A percentile compares a stretch with the other conserved stretches of the same genome.
Conservation (phyloP, 805 yeast species). For the Kazachstania viticola region DNA sequence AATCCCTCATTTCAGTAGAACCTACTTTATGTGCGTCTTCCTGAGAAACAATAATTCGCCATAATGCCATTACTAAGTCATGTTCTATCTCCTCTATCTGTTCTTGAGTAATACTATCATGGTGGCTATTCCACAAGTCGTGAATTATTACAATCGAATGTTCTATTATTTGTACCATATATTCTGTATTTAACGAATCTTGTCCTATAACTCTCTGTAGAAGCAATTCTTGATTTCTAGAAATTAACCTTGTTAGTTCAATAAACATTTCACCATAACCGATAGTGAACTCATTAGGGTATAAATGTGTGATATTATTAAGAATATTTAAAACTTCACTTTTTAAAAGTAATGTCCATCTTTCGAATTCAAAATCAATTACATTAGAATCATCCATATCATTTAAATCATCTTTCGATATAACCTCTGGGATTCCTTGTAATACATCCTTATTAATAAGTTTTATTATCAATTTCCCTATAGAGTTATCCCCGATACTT, state of each 20-base stretch:
- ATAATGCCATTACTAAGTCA: conserved; percentile 39
- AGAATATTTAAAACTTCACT: conserved; percentile 37
- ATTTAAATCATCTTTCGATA: conserved; percentile 17
- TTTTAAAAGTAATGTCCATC: conserved; percentile 25
- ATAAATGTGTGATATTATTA: conserved; percentile 29
- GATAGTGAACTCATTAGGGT: conserved; percentile 9
- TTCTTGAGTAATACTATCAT: conserved; percentile 7
- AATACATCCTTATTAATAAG: conserved; percentile 12
- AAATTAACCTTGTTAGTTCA: conserved; percentile 18
- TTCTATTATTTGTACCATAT: conserved; percentile 12
- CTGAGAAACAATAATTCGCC: conserved; percentile 37
- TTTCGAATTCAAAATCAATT: conserved; percentile 14
- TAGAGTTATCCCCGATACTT: conserved; percentile 18
- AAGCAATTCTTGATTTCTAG: conserved; percentile 26
- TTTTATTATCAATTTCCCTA: conserved; percentile 13
- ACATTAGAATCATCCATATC: conserved; percentile 1
- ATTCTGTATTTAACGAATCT: conserved; percentile 11
- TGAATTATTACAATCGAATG: conserved; percentile 11
- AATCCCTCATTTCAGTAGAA: conserved; percentile 9
- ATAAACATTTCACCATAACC: conserved; percentile 15
- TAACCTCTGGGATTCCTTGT: conserved; percentile 17
- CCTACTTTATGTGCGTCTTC: conserved; percentile 3
- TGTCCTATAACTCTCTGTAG: conserved; percentile 16
- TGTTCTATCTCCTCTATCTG: conserved; percentile 26
- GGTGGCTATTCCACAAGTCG: conserved; percentile 13